Evolutionary conservation across 768 basidiomycete species (phyloP).

Genomic region (Termitomyces sp.): DNA sequence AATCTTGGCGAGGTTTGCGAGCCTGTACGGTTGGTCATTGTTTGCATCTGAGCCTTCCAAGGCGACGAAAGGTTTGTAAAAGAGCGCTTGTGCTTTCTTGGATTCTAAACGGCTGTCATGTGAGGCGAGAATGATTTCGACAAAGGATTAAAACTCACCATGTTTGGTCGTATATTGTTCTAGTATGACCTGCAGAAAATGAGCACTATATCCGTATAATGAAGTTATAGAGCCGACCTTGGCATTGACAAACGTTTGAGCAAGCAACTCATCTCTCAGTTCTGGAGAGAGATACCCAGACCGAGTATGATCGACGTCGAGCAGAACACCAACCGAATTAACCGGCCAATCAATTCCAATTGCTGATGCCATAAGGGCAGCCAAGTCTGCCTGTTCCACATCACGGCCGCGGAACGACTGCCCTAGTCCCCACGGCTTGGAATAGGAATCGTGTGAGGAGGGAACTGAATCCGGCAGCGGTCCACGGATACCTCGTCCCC

Average conservation of each 20-base stretch:
- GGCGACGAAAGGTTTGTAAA: constrained; percentile 60
- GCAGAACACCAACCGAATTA: constrained; percentile 80
- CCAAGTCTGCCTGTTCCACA: constrained; percentile 81
- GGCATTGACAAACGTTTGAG: constrained; percentile 61
- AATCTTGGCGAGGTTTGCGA: constrained; percentile 38
- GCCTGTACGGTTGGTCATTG: constrained; percentile 31
- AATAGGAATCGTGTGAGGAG: constrained; percentile 73
- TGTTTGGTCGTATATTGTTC: constrained; percentile 81
- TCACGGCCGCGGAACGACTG: constrained; percentile 67
- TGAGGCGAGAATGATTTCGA: neutral
- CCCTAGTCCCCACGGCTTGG: constrained; percentile 57
- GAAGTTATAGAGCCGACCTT: constrained; percentile 35
- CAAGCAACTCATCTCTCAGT: constrained; percentile 48
- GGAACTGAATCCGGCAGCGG: constrained; percentile 56
- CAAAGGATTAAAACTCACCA: constrained; percentile 40
- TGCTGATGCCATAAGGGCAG: constrained; percentile 74
- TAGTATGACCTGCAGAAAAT: constrained; percentile 50
- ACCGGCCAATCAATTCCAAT: constrained; percentile 75
- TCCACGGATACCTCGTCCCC: constrained; percentile 77
- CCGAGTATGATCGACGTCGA: constrained; percentile 62
- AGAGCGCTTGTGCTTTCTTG: constrained; percentile 54
- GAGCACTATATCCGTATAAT: neutral
- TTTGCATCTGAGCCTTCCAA: constrained; percentile 34
- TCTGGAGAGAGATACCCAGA: constrained; percentile 57
- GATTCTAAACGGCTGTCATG: constrained; percentile 40